A percentile compares a stretch with the other conserved stretches of the same genome.
Conservation (phyloP, 192 early-diverging fungal species). For the Kappamyces sp. region DNA sequence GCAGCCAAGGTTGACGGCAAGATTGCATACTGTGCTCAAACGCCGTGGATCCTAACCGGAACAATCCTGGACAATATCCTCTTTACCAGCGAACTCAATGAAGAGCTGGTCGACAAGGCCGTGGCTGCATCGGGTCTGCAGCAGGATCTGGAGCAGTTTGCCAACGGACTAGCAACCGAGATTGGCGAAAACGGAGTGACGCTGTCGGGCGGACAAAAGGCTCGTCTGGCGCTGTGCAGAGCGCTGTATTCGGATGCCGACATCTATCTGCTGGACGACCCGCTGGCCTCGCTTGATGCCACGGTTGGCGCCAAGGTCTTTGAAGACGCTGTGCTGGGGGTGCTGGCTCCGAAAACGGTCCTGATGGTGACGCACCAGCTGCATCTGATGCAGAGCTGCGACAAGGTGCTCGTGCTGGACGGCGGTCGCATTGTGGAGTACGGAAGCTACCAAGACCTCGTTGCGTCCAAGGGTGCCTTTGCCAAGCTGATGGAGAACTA, state of each 20-base stretch:
- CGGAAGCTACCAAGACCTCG: constrained; percentile 25
- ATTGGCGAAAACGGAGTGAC: constrained; percentile 88
- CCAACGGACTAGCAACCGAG: constrained; percentile 33
- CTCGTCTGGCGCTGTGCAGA: constrained; percentile 50
- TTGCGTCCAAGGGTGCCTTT: background rate
- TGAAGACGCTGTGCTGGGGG: background rate
- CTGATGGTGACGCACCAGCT: constrained; percentile 24
- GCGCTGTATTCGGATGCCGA: constrained; percentile 61
- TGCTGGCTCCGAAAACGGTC: constrained; percentile 13
- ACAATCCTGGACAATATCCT: constrained; percentile 43
- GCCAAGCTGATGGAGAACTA: background rate
- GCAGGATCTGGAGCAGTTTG: constrained; percentile 27
- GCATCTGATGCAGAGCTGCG: constrained; percentile 19
- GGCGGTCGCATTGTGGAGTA: constrained; percentile 8
- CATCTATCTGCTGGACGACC: constrained; percentile 62
- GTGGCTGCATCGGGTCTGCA: constrained; percentile 38
- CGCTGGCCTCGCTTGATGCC: constrained; percentile 48
- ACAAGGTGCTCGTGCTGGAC: constrained; percentile 17
- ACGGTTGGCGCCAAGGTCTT: constrained; percentile 21
- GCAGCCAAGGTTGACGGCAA: constrained; percentile 37
- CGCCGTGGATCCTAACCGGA: constrained; percentile 40
- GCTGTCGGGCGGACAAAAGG: constrained; percentile 89
- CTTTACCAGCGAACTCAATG: constrained; percentile 29
- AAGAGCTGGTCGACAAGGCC: constrained; percentile 25
- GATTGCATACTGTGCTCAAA: constrained; percentile 39